Evolutionary conservation across 2,329 filamentous ascomycete species (phyloP).

Genomic region (Colletotrichum aenigma): DNA sequence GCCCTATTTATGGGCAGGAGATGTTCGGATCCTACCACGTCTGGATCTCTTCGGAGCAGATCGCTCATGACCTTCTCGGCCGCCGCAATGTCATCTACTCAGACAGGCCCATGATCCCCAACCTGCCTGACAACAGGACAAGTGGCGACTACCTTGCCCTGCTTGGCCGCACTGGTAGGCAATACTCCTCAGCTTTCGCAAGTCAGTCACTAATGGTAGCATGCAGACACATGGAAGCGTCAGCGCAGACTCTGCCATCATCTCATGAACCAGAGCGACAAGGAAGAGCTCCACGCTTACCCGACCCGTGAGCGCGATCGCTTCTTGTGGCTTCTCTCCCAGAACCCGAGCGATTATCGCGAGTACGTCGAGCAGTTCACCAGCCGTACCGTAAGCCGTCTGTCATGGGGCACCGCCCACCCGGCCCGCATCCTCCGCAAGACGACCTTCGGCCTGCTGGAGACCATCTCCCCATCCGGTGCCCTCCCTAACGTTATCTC

Average conservation of each 20-base stretch:
- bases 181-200: background rate
- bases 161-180: slow-evolving; percentile 43
- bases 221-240: slow-evolving; percentile 50
- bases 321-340: slow-evolving; percentile 45
- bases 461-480: slow-evolving; percentile 49
- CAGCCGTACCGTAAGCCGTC: slow-evolving; percentile 46
- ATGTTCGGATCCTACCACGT: slow-evolving; percentile 51
- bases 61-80: slow-evolving; percentile 50
- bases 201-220: background rate
- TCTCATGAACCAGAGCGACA: slow-evolving; percentile 43
- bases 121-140: slow-evolving; percentile 50
- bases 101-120: slow-evolving; percentile 51
- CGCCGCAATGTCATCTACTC: slow-evolving; percentile 47
- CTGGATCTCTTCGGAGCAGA: slow-evolving; percentile 50
- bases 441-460: slow-evolving; percentile 49
- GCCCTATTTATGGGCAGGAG: slow-evolving; percentile 50
- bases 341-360: slow-evolving; percentile 44
- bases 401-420: slow-evolving; percentile 49
- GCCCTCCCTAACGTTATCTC: slow-evolving; percentile 45
- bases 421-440: slow-evolving; percentile 43
- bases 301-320: slow-evolving; percentile 49
- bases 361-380: slow-evolving; percentile 54
- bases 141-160: slow-evolving; percentile 52
- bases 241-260: slow-evolving; percentile 49
- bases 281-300: slow-evolving; percentile 43